Conservation (phyloP, 176 grass and related monocot genomes). For the Eremochloa ophiuroides region DNA sequence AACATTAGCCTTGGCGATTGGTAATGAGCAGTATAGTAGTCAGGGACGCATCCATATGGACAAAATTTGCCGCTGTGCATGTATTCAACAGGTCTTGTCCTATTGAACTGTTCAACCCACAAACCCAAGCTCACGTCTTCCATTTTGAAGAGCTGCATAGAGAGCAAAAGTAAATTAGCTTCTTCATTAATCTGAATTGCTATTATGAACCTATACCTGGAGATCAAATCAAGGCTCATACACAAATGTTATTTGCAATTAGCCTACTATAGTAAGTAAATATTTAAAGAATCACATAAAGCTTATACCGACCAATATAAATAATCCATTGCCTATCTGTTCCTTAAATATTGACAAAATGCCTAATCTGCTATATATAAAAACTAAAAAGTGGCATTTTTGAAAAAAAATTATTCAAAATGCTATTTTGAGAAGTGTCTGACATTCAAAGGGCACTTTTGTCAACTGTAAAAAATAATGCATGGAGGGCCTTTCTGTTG, state of each 20-base stretch:
- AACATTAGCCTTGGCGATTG: constrained; percentile 87
- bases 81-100: constrained; percentile 53
- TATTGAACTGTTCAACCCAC: constrained; percentile 87
- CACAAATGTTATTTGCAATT: not conserved
- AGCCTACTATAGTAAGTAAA: not conserved
- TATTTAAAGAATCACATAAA: not conserved
- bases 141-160: constrained; percentile 92
- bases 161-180: constrained; percentile 8
- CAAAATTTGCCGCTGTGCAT: constrained; percentile 65
- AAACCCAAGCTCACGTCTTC: constrained; percentile 97
- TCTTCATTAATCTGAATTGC: not conserved
- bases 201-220: not conserved
- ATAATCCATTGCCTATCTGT: not conserved
- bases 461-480: not conserved
- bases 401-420: not conserved
- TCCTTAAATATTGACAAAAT: not conserved
- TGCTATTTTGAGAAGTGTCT: not conserved
- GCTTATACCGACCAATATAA: not conserved
- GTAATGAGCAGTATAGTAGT: constrained; percentile 83
- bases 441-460: not conserved
- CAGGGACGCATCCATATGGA: constrained; percentile 71
- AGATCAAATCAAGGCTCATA: not conserved
- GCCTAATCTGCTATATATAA: not conserved
- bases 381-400: not conserved
- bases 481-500: not conserved